Evolutionary conservation across 148 eudicot genomes (phyloP), one percentile per base, ranked within the genome.

Genomic region (Simmondsia chinensis): DNA sequence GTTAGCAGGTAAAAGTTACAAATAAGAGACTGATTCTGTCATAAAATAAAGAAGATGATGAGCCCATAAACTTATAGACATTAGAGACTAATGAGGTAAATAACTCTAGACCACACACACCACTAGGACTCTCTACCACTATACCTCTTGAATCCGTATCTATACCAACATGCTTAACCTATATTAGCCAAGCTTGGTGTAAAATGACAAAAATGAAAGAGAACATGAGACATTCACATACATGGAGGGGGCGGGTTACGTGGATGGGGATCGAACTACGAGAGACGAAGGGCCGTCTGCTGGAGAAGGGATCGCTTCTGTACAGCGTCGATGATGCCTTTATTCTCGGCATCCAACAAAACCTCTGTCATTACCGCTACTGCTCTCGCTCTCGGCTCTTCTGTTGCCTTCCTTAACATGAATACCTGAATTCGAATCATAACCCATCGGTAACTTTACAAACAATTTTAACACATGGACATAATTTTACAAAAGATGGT

Each of bases 301-400:
- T 79, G 73, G 14, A 86, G 72, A 21, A 81, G 74, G 32, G 56
- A 37, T 59, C 71, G 75, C 65, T 82, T 86, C 61, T 86, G 95
- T 11, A 83, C 67, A 25, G 91, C 68, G 57, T 70, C 53, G 9
- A 86, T 81, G 33, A 75, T 46, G 32, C 91, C 83, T 65, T 73
- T 81, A 59, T 77, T 75, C 57, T 81, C 95, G 0, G 95, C 93
- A 41, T 86, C 95, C 34, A 71, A 65, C 68, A 82, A 56, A 19
- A 86, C 81, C 20, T 86, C 82, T 0, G 91, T 75, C 95, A 86
- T 82, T 29, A 86, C 74, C 2, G 95, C 77, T 12, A 77, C 71
- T 11, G 95, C 91, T 20, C 77, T 78, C 9, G 83, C 91, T 73
- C 72, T 73, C 9, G 81, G 91, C 52, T 77, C 95, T 35, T 80